These are phyloP conservation scores for Discostella pseudostelligera DNA, from an alignment of 108 stramenopile species.

Conservation along the genomic window DNA sequence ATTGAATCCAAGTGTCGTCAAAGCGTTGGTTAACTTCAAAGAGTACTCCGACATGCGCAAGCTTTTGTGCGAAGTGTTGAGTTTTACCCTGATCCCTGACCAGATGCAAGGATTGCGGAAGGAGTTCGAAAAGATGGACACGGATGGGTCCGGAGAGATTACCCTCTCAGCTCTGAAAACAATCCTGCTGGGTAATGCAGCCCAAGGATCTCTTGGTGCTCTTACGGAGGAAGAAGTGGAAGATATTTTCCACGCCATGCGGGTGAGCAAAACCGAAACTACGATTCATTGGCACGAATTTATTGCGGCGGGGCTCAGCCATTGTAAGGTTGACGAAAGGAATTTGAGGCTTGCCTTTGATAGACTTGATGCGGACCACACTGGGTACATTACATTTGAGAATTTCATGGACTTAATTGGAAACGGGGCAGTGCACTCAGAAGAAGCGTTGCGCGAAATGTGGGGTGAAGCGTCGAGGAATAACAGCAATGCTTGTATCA, in stretches of 20 bases:
- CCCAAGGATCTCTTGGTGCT: constrained; percentile 54
- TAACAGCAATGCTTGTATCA: constrained; percentile 41
- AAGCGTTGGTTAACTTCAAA: constrained; percentile 72
- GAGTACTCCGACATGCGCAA: constrained; percentile 81
- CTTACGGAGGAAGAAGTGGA: constrained; percentile 77
- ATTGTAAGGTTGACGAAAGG: constrained; percentile 77
- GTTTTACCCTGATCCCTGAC: constrained; percentile 80
- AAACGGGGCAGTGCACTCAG: constrained; percentile 50
- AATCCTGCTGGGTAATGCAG: constrained; percentile 65
- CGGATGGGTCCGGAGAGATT: constrained; percentile 79
- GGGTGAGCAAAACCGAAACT: constrained; percentile 53
- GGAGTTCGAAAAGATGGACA: constrained; percentile 82
- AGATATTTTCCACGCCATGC: constrained; percentile 71
- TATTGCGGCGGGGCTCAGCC: constrained; percentile 80
- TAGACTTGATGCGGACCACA: constrained; percentile 75
- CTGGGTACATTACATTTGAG: constrained; percentile 74
- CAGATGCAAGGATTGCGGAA: constrained; percentile 69
- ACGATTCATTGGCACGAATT: constrained; percentile 88
- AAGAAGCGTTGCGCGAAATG: constrained; percentile 61
- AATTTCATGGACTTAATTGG: constrained; percentile 76
- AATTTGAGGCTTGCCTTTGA: constrained; percentile 82
- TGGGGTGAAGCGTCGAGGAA: constrained; percentile 54
- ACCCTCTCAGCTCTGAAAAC: constrained; percentile 57
- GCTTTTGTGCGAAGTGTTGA: constrained; percentile 75
- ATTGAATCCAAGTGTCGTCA: constrained; percentile 63